Evolutionary conservation across 805 yeast species (phyloP).

Genomic region (Candida maltosa): DNA sequence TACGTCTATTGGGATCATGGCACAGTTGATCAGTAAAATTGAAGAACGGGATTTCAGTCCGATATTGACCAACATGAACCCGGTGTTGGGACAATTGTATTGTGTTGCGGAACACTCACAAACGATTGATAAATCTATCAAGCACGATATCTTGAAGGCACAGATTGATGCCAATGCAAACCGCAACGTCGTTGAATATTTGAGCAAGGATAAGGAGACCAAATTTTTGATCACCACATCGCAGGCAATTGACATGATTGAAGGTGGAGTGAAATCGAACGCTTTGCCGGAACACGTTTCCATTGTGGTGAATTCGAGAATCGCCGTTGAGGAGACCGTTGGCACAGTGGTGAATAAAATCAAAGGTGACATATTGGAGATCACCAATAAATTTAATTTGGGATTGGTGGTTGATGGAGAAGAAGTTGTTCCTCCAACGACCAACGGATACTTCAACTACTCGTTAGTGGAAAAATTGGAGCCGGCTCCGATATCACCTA

Average conservation of each 20-base stretch:
- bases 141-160: conserved; percentile 36
- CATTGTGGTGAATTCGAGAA: conserved; percentile 42
- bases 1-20: conserved; percentile 46
- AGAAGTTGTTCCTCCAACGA: conserved; percentile 18
- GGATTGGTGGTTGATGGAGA: conserved; percentile 31
- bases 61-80: conserved; percentile 40
- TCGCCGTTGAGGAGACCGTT: conserved; percentile 43
- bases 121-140: conserved; percentile 27
- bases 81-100: conserved; percentile 40
- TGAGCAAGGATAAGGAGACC: conserved; percentile 20
- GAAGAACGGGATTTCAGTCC: conserved; percentile 37
- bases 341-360: conserved; percentile 29
- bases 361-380: conserved; percentile 20
- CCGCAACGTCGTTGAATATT: conserved; percentile 28
- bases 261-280: conserved; percentile 49
- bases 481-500: conserved; percentile 39
- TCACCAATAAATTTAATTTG: conserved; percentile 35
- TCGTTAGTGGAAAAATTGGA: conserved; percentile 22
- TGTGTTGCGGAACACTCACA: conserved; percentile 45
- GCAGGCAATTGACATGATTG: conserved; percentile 45
- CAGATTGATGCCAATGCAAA: conserved; percentile 35
- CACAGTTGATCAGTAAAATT: conserved; percentile 35
- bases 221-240: conserved; percentile 44
- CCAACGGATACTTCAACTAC: conserved; percentile 30
- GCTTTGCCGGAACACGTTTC: conserved; percentile 49